Percentiles rank a stretch among this genome's conserved stretches.
Conservation (phyloP, 495 filamentous ascomycete genomes). For the Chaetomium tenue region DNA sequence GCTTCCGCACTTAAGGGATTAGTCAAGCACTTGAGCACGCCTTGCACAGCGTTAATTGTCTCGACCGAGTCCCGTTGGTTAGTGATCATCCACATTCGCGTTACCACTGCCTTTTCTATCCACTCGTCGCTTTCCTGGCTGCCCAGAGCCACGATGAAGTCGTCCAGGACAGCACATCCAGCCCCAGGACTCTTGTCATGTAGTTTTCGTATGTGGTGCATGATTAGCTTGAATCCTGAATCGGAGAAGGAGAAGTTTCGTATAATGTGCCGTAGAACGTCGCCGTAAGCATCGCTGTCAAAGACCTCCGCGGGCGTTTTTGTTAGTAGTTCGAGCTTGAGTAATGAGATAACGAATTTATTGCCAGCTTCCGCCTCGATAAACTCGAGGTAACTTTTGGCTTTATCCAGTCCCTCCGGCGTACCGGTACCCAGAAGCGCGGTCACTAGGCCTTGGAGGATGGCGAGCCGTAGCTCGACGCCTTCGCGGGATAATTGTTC, state of each 20-base stretch:
- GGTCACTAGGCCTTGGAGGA: conserved; percentile 62
- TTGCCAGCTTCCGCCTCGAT: conserved; percentile 62
- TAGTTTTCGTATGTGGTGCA: conserved; percentile 67
- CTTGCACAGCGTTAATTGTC: conserved; percentile 25
- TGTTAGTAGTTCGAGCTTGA: conserved; percentile 65
- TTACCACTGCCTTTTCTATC: conserved; percentile 64
- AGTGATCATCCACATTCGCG: conserved; percentile 58
- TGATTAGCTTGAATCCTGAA: conserved; percentile 63
- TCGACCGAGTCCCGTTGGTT: conserved; percentile 34
- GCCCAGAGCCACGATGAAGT: conserved; percentile 53
- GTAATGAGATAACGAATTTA: conserved; percentile 61
- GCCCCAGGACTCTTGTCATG: conserved; percentile 51
- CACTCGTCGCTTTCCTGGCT: conserved; percentile 51
- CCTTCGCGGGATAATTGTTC: conserved; percentile 58
- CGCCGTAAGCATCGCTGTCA: conserved; percentile 50
- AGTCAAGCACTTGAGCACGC: conserved; percentile 26
- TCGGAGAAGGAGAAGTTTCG: conserved; percentile 57
- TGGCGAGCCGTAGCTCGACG: conserved; percentile 61
- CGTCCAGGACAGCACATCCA: conserved; percentile 57
- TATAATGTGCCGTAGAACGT: conserved; percentile 55
- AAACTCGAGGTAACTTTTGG: conserved; percentile 55
- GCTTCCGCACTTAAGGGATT: conserved; percentile 52
- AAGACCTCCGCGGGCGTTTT: conserved; percentile 46
- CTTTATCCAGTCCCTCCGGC: conserved; percentile 50
- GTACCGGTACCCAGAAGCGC: conserved; percentile 49